Percentiles rank a stretch among this genome's conserved stretches.
Evolutionary conservation across 495 filamentous ascomycete genomes (phyloP).

Genomic region (Darksidea phi): DNA sequence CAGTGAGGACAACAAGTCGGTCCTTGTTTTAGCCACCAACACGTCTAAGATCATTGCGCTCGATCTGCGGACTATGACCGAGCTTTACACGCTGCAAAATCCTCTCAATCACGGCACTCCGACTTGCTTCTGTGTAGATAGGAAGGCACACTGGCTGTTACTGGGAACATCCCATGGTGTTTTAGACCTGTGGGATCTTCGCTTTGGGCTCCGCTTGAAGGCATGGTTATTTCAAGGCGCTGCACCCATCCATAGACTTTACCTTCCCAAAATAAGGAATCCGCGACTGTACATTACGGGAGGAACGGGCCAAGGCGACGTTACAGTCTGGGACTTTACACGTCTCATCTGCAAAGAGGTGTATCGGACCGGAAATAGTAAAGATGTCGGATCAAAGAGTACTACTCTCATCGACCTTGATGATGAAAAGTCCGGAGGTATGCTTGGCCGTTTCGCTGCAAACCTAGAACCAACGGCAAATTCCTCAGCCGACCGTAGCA

Average conservation of each 20-base stretch:
- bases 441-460: slow-evolving; percentile 84
- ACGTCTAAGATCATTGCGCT: slow-evolving; percentile 76
- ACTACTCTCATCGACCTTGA: slow-evolving; percentile 90
- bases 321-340: slow-evolving; percentile 95
- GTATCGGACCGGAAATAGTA: slow-evolving; percentile 62
- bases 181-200: slow-evolving; percentile 92
- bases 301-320: slow-evolving; percentile 84
- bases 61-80: slow-evolving; percentile 83
- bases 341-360: slow-evolving; percentile 86
- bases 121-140: slow-evolving; percentile 86
- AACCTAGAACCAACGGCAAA: slow-evolving; percentile 55
- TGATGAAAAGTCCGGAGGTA: slow-evolving; percentile 79
- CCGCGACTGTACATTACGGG: slow-evolving; percentile 84
- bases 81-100: slow-evolving; percentile 78
- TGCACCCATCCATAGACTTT: slow-evolving; percentile 75
- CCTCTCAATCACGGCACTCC: slow-evolving; percentile 91
- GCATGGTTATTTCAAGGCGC: slow-evolving; percentile 86
- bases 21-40: slow-evolving; percentile 83
- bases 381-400: slow-evolving; percentile 55
- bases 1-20: slow-evolving; percentile 74
- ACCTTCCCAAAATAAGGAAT: slow-evolving; percentile 63
- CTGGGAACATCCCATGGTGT: slow-evolving; percentile 92
- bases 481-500: slow-evolving; percentile 51
- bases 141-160: slow-evolving; percentile 82
- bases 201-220: slow-evolving; percentile 82